Percentiles rank a stretch among this genome's conserved stretches.
phyloP scores from a whole-genome alignment of 805 yeast species.

The Starmerella vaccinii region DNA sequence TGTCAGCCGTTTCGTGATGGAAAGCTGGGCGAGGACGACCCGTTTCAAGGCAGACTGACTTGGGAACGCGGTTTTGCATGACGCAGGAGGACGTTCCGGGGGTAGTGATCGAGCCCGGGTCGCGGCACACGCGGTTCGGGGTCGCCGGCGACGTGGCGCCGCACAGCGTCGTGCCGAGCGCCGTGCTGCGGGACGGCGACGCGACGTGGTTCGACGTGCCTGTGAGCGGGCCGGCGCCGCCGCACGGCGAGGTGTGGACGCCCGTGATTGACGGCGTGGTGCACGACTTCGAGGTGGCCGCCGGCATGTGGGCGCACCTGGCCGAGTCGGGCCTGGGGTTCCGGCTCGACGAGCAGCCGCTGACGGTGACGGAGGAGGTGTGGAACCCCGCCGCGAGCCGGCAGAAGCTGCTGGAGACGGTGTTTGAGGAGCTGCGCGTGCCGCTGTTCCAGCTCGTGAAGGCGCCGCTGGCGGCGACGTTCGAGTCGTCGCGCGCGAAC shows the following conservation, averaged over 20 bases:
- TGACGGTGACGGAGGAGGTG: slow-evolving; percentile 74
- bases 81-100: slow-evolving; percentile 71
- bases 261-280: slow-evolving; percentile 28
- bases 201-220: slow-evolving; percentile 23
- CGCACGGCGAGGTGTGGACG: slow-evolving; percentile 22
- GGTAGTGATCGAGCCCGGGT: slow-evolving; percentile 82
- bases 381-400: slow-evolving; percentile 68
- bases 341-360: slow-evolving; percentile 60
- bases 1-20: too few species aligned
- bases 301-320: slow-evolving; percentile 58
- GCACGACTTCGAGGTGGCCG: slow-evolving; percentile 75
- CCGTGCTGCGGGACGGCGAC: slow-evolving; percentile 18
- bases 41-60: too few species aligned
- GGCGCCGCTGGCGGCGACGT: slow-evolving; percentile 75
- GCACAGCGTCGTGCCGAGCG: slow-evolving; percentile 60
- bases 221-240: slow-evolving; percentile 11
- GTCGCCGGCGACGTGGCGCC: slow-evolving; percentile 90
- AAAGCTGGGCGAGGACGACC: too few species aligned
- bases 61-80: background rate
- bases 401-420: slow-evolving; percentile 55
- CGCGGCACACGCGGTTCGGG: slow-evolving; percentile 71
- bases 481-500: slow-evolving; percentile 77
- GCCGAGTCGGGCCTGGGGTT: slow-evolving; percentile 42
- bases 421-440: slow-evolving; percentile 58
- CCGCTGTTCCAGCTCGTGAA: slow-evolving; percentile 76